Evolutionary conservation across 176 grass and related monocot species (phyloP), one percentile per base, ranked within the genome.

Genomic region (barley (Hordeum vulgare)): DNA sequence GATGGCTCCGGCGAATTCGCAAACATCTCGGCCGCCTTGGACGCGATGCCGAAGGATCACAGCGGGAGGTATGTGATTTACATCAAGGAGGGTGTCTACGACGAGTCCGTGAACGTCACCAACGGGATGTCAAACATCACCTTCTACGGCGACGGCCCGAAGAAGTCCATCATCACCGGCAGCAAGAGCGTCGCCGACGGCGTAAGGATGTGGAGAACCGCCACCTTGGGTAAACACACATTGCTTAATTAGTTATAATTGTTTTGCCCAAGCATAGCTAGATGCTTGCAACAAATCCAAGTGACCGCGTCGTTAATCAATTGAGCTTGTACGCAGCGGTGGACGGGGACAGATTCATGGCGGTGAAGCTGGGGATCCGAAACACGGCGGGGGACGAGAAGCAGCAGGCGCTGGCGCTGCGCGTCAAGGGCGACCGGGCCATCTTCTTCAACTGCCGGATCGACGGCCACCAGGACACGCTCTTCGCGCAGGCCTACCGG

Each of bases 401-500:
- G 89, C 68, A 88, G 31, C 91, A 95, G 61, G 96, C 96, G 11
- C 73, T 94, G 83, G 93, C 96, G 74, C 85, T 95, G 75, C 93
- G 89, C 9, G 96, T 98, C 8, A 88, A 86, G 72, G 74, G 77
- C 9, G 96, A 98, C 83, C 62, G 79, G 74, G 54, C 72, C 66
- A 82, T 95, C 85, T 95, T 98, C 90, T 80, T 93, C 42, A 89
- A 92, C 83, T 95, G 96, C 85, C 76, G 85, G 49, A 87, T 98
- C 85, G 96, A 94, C 72, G 96, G 89, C 28, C 86, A 96, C 91
- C 93, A 98, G 82, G 91, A 93, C 89, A 98, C 91, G 34, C 87
- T 98, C 37, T 93, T 91, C 84, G 87, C 93, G 31, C 96, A 98
- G 71, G 89, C 87, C 14, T 89, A 98, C 76, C 93, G 89, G 0